These are phyloP conservation scores for Cladosporium austrohemisphaericum DNA, from an alignment of 2,329 filamentous ascomycete species.

Conservation along the genomic window DNA sequence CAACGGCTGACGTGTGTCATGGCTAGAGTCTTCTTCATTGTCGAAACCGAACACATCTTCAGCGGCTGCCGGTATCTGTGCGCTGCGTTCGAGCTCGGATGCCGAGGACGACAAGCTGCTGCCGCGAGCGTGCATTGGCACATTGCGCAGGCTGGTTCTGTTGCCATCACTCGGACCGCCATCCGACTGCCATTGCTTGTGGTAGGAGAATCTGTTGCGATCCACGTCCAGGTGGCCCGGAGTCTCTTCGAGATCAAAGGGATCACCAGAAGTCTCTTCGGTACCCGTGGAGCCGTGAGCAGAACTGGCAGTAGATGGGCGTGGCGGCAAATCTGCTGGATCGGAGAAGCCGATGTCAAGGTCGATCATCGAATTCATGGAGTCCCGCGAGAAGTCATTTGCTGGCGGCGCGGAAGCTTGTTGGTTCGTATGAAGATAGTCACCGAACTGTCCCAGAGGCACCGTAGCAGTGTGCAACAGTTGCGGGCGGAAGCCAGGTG, in stretches of 20 bases:
- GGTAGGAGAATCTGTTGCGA: conserved; percentile 32
- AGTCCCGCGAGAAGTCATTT: conserved; percentile 26
- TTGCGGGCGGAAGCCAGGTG: conserved; percentile 36
- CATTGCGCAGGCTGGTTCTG: conserved; percentile 27
- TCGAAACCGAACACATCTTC: conserved; percentile 22
- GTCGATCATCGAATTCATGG: conserved; percentile 45
- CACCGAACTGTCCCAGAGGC: conserved; percentile 37
- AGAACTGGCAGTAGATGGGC: conserved; percentile 43
- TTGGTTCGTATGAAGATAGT: conserved; percentile 33
- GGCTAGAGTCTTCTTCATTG: conserved; percentile 17
- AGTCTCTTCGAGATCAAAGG: conserved; percentile 48
- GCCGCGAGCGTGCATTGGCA: conserved; percentile 32
- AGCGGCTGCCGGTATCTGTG: conserved; percentile 19
- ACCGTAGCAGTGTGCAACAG: conserved; percentile 42
- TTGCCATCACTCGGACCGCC: conserved; percentile 25
- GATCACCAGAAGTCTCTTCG: conserved; percentile 43
- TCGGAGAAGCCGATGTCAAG: conserved; percentile 37
- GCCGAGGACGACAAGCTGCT: conserved; percentile 32
- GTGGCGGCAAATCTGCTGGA: conserved; percentile 34
- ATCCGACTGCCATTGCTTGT: conserved; percentile 36
- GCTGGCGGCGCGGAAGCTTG: conserved; percentile 22
- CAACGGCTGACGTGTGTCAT: conserved; percentile 8
- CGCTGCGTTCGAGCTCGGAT: conserved; percentile 26
- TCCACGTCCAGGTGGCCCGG: conserved; percentile 28
- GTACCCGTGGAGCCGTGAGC: conserved; percentile 33